phyloP scores from a whole-genome alignment of 768 basidiomycete species.

The Neoboletus subvelutipes region DNA sequence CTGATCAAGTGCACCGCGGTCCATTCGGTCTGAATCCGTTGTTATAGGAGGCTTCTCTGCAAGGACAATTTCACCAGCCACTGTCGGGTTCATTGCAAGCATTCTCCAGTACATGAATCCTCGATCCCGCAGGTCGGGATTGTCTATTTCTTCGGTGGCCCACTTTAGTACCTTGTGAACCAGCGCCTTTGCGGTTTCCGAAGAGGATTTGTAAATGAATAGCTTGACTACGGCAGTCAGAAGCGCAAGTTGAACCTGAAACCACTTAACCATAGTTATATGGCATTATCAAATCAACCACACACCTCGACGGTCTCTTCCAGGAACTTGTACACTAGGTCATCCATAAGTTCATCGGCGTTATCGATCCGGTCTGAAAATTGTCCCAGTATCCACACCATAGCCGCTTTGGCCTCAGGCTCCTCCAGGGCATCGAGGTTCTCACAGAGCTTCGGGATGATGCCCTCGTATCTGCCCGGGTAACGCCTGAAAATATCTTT shows the following conservation, averaged over 20 bases:
- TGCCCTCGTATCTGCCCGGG: conserved; percentile 94
- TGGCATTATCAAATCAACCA: conserved; percentile 3
- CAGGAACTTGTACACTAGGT: conserved; percentile 81
- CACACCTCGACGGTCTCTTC: conserved; percentile 92
- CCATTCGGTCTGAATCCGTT: conserved; percentile 98
- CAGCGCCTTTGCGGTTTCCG: conserved; percentile 82
- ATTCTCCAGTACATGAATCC: conserved; percentile 99
- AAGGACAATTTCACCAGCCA: conserved; percentile 87
- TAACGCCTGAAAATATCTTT: conserved; percentile 98
- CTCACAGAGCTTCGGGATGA: conserved; percentile 91
- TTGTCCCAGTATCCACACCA: conserved; percentile 98
- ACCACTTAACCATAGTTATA: not conserved
- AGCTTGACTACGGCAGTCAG: conserved; percentile 94
- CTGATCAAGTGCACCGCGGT: conserved; percentile 93
- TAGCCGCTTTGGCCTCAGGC: conserved; percentile 94
- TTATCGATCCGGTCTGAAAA: conserved; percentile 96
- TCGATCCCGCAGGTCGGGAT: conserved; percentile 94
- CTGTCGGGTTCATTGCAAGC: conserved; percentile 87
- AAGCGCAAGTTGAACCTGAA: conserved; percentile 90
- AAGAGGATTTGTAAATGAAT: conserved; percentile 85
- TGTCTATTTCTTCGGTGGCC: conserved; percentile 97
- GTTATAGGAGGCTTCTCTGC: conserved; percentile 94
- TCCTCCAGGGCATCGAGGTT: conserved; percentile 91
- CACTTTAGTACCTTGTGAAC: conserved; percentile 95
- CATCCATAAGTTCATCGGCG: conserved; percentile 92